Evolutionary conservation across 2,329 filamentous ascomycete genomes (phyloP).

Genomic region (Cordyceps farinosa): DNA sequence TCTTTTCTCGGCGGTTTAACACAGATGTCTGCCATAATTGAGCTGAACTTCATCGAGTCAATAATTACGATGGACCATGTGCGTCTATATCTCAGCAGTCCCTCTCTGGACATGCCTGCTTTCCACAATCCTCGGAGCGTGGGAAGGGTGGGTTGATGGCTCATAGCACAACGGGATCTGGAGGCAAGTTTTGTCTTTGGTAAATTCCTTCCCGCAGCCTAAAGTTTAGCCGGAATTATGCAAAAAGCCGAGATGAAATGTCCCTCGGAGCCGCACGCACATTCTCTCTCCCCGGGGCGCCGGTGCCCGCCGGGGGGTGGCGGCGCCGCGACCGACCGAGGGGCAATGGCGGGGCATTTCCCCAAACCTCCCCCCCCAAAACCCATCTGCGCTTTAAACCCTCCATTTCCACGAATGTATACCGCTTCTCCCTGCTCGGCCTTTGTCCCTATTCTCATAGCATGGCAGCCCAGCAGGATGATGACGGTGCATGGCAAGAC

Average conservation of each 20-base stretch:
- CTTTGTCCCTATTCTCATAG: background rate
- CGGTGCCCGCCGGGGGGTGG: background rate
- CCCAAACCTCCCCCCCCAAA: background rate
- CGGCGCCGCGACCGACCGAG: background rate
- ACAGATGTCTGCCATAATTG: too few species aligned
- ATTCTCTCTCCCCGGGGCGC: background rate
- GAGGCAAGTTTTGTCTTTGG: too few species aligned
- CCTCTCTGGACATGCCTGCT: background rate
- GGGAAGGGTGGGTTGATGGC: background rate
- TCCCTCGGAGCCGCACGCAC: too few species aligned
- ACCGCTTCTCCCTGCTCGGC: too few species aligned
- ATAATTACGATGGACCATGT: background rate
- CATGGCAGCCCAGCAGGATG: slow-evolving; percentile 7
- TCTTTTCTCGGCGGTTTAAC: too few species aligned
- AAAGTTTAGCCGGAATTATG: background rate
- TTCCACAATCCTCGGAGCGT: background rate
- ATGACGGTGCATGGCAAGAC: slow-evolving; percentile 36
- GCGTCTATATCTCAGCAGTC: background rate
- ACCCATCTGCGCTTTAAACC: background rate
- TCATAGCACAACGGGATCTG: too few species aligned
- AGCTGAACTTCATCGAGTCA: too few species aligned
- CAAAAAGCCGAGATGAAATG: background rate
- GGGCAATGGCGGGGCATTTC: background rate
- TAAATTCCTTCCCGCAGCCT: background rate
- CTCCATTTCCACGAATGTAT: too few species aligned